Conservation (phyloP, 2,329 filamentous ascomycete genomes). For the Colletotrichum sublineola region DNA sequence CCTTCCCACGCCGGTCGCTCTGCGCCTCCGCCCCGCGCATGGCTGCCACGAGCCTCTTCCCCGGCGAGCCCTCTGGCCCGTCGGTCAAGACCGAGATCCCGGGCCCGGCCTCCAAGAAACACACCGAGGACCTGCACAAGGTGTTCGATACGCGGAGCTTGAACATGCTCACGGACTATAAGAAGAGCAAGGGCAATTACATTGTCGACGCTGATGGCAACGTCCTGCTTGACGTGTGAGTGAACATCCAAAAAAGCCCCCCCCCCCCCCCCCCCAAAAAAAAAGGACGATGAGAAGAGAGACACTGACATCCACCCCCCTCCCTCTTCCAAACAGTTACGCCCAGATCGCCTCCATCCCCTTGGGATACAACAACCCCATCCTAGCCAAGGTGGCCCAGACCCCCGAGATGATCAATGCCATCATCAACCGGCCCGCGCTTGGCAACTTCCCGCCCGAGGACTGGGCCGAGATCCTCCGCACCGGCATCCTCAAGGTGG, state of each 20-base stretch:
- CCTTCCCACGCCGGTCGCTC: conserved; percentile 30
- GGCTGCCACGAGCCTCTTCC: conserved; percentile 51
- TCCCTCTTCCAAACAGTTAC: conserved; percentile 64
- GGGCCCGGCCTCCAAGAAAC: conserved; percentile 79
- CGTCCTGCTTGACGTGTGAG: conserved; percentile 78
- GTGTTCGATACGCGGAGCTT: conserved; percentile 89
- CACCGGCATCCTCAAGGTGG: conserved; percentile 83
- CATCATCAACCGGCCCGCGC: conserved; percentile 88
- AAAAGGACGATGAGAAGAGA: not conserved
- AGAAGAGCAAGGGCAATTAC: conserved; percentile 84
- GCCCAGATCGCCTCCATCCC: conserved; percentile 95
- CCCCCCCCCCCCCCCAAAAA: no score
- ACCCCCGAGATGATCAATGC: conserved; percentile 84
- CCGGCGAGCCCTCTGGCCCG: conserved; percentile 66
- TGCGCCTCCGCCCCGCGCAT: conserved; percentile 36
- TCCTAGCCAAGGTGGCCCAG: conserved; percentile 76
- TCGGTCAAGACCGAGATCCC: conserved; percentile 75
- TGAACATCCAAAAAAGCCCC: not conserved
- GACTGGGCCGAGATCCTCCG: conserved; percentile 87
- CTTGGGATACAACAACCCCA: conserved; percentile 91
- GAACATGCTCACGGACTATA: conserved; percentile 86
- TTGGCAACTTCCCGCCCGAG: conserved; percentile 90
- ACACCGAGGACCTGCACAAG: conserved; percentile 77
- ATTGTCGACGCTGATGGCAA: conserved; percentile 81
- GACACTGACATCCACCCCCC: not conserved